Base-by-base conservation (phyloP, 441 rosid species). In the Erodium trifolium region DNA sequence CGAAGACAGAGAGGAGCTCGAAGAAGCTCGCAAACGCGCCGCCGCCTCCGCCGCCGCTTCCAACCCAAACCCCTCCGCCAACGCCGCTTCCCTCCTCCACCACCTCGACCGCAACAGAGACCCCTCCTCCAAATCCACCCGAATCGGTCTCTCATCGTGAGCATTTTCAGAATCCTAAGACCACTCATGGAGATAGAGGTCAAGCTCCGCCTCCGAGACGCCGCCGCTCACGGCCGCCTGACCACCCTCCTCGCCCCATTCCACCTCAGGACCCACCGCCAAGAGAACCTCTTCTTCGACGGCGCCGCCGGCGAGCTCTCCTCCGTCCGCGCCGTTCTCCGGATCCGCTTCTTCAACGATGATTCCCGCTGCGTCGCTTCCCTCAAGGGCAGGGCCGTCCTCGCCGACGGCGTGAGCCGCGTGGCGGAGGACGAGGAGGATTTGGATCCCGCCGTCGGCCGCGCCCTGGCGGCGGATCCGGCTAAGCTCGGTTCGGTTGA, bases 391-490 rank as follows among this genome's bases (percentile, higher is more conserved):
- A 86, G 80, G 41, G 81, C 97, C 64, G 70, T 80, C 27, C 71
- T 91, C 9, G 67, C 77, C 13, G 73, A 91, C 16, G 96, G 97
- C 35, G 82, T 89, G 5, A 89, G 98, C 55, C 90, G 89, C 13
- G 93, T 93, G 5, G 94, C 86, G 65, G 96, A 93, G 76, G 91
- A 89, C 65, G 93, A 89, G 75, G 98, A 88, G 77, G 87, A 86
- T 0, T 59, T 91, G 53, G 88, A 87, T 0, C 78, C 77, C 0
- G 70, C 2, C 0, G 9, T 73, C 1, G 91, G 74, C 0, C 67
- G 78, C 31, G 79, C 79, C 29, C 86, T 90, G 65, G 85, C 82
- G 11, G 79, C 75, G 0, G 82, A 85, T 0, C 86, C 89, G 7
- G 45, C 13, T 0, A 82, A 76, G 79, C 69, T 91, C 29, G 70